Evolutionary conservation across 2,329 filamentous ascomycete genomes (phyloP).

Genomic region (Pseudogymnoascus sp.): DNA sequence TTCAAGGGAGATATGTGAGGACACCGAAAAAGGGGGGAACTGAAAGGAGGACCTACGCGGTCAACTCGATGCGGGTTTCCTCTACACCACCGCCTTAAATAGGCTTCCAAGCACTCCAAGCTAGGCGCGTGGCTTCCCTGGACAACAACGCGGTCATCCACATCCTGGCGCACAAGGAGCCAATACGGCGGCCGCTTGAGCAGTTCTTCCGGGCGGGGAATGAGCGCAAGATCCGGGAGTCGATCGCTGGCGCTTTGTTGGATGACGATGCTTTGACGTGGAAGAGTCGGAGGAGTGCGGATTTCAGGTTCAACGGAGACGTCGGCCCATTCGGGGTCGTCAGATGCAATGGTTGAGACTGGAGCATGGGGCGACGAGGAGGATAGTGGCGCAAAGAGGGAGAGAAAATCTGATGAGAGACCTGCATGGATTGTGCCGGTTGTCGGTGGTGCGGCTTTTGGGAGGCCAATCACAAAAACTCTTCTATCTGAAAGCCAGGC

Average conservation of each 20-base stretch:
- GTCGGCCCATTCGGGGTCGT: conserved; percentile 37
- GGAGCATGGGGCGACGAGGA: background rate
- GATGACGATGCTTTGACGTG: conserved; percentile 28
- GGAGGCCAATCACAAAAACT: conserved; percentile 34
- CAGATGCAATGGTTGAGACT: conserved; percentile 17
- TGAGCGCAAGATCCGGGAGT: conserved; percentile 33
- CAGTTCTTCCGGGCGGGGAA: conserved; percentile 41
- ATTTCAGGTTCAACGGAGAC: conserved; percentile 28
- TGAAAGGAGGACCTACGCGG: conserved; percentile 23
- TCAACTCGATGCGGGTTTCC: conserved; percentile 33
- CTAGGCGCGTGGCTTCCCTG: conserved; percentile 41
- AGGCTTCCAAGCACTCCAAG: conserved; percentile 37
- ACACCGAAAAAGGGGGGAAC: background rate
- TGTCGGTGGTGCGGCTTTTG: conserved; percentile 26
- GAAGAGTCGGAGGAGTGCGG: conserved; percentile 22
- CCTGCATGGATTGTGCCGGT: conserved; percentile 14
- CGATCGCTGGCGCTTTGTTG: conserved; percentile 22
- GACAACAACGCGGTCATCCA: conserved; percentile 31
- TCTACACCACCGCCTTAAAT: conserved; percentile 40
- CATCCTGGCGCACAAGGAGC: conserved; percentile 31
- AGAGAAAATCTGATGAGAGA: conserved; percentile 27
- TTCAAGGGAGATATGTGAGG: background rate
- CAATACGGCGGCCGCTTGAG: conserved; percentile 41
- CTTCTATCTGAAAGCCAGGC: conserved; percentile 31
- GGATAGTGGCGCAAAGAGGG: conserved; percentile 25